Evolutionary conservation across 768 basidiomycete species (phyloP), one percentile per base, ranked within the genome.

Genomic region (Tulasnella sp.): DNA sequence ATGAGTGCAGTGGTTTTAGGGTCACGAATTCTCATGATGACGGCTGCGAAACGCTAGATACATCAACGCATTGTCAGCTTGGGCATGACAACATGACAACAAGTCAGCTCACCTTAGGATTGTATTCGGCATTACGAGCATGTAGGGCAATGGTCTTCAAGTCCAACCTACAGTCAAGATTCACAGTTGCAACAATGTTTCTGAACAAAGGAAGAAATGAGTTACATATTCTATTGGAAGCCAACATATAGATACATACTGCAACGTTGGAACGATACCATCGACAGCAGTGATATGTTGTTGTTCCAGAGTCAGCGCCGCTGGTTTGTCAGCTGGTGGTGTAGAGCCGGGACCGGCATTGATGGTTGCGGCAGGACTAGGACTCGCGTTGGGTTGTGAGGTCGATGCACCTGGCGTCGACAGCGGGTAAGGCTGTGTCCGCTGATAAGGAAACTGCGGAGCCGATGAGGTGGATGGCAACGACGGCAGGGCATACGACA

Each of bases 21-120:
- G 61, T 98, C 95, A 59, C 95, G 91, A 63, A 99, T 98, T 67
- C 95, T 89, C 95, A 99, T 99, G 70, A 99, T 98, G 59, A 98
- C 95, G 55, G 95, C 95, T 60, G 93, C 95, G 73, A 99, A 99
- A 83, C 95, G 95, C 95, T 99, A 72, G 50, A 70, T 62, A 65
- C 58, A 69, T 62, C 40, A 45, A 16, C 3, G 8, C 15, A 19
- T 22, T 22, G 31, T 12, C 25, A 37, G 31, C 16, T 34, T 19
- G 39, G 2, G 34, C 16, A 33, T 10, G 27, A 32, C 8, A 16
- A 40, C 27, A n/a, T n/a, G 31, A 49, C 25, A 45, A 19, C 31
- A 24, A 54, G n/a, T 22, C 13, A 72, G 84, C 87, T 69, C 77
- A 98, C 95, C 90, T 99, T 96, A 45, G 95, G 95, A 65, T 98